These are phyloP conservation scores for Lenzites betulinus DNA, from an alignment of 768 basidiomycete genomes.

Conservation along the genomic window DNA sequence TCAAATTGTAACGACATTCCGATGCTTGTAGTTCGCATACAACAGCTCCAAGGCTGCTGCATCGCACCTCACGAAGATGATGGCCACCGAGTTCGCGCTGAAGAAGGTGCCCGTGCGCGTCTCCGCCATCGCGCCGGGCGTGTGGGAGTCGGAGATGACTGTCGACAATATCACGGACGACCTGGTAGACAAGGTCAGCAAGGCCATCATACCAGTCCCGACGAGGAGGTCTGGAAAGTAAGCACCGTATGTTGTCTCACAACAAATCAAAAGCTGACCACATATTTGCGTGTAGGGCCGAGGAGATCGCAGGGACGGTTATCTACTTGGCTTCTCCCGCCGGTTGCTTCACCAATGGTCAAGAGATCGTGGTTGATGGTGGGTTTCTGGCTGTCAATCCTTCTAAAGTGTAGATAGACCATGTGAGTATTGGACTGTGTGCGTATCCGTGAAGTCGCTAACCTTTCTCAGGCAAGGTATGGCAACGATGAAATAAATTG, in stretches of 20 bases:
- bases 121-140: conserved; percentile 72
- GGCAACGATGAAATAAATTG: conserved; percentile 8
- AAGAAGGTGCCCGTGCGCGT: conserved; percentile 70
- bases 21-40: conserved; percentile 63
- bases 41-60: conserved; percentile 81
- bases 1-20: neutral
- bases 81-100: conserved; percentile 74
- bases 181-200: conserved; percentile 55
- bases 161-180: conserved; percentile 46
- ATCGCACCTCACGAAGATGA: conserved; percentile 73
- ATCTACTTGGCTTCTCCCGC: conserved; percentile 75
- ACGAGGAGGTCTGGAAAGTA: conserved; percentile 65
- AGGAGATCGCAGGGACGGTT: conserved; percentile 77
- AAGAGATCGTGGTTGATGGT: conserved; percentile 74
- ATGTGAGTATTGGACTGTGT: neutral
- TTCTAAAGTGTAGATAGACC: conserved; percentile 22
- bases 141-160: conserved; percentile 79
- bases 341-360: conserved; percentile 75
- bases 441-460: conserved; percentile 3
- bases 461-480: neutral
- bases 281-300: conserved; percentile 43
- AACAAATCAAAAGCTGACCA: neutral
- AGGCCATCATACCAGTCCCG: conserved; percentile 63
- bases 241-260: conserved; percentile 27
- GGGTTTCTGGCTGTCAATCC: conserved; percentile 78